A percentile compares a stretch with the other conserved stretches of the same genome.
Evolutionary conservation across 495 filamentous ascomycete genomes (phyloP).

Genomic region (Tuber calosporum): DNA sequence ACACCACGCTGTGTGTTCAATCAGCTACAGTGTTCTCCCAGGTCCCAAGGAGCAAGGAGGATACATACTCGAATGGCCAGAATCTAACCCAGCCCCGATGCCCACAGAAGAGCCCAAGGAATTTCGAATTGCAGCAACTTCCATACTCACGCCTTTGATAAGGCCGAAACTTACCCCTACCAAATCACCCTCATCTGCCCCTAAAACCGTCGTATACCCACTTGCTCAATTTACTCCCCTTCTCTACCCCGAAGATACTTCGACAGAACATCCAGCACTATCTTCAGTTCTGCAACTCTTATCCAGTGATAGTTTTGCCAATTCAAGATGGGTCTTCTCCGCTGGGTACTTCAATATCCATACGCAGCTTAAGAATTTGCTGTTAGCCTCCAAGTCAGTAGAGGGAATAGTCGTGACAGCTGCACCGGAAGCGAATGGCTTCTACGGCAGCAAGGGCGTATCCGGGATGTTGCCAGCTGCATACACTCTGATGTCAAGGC

Average conservation of each 20-base stretch:
- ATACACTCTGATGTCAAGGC: conserved; percentile 77
- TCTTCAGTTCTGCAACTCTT: conserved; percentile 64
- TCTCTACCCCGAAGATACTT: conserved; percentile 60
- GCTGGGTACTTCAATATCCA: conserved; percentile 98
- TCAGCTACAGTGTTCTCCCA: conserved; percentile 74
- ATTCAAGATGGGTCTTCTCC: conserved; percentile 85
- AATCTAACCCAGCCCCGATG: conserved; percentile 60
- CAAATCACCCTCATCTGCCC: conserved; percentile 24
- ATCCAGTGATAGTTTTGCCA: conserved; percentile 52
- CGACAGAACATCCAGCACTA: conserved; percentile 80
- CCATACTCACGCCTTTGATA: conserved; percentile 59
- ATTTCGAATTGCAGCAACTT: conserved; percentile 63
- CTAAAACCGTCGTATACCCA: conserved; percentile 61
- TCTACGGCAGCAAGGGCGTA: conserved; percentile 80
- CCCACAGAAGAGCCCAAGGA: conserved; percentile 61
- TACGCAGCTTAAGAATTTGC: conserved; percentile 64
- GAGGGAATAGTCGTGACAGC: conserved; percentile 82
- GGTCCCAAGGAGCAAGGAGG: conserved; percentile 52
- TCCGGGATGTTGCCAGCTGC: conserved; percentile 84
- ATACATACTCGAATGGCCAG: conserved; percentile 73
- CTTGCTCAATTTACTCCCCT: conserved; percentile 79
- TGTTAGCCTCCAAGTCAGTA: conserved; percentile 61
- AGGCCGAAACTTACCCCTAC: conserved; percentile 44
- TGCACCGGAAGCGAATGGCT: conserved; percentile 91
- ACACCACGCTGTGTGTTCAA: conserved; percentile 64